These are phyloP conservation scores for Pseudofabraea citricarpa DNA, from an alignment of 2,329 filamentous ascomycete genomes.

Conservation along the genomic window DNA sequence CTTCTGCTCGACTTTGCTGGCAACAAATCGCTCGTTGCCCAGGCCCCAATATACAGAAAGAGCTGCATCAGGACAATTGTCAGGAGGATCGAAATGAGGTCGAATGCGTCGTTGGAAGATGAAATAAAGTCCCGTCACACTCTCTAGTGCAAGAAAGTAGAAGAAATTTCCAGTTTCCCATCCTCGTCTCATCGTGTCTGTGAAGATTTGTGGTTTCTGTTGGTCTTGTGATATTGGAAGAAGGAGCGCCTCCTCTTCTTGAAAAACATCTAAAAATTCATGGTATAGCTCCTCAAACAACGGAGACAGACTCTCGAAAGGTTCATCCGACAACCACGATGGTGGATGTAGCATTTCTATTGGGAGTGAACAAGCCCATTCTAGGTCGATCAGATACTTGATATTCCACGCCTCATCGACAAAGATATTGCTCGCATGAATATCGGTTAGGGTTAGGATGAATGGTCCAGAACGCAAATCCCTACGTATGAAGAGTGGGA, in stretches of 20 bases:
- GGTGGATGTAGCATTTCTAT: constrained; percentile 27
- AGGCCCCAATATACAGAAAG: too few species aligned
- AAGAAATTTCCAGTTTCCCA: constrained; percentile 21
- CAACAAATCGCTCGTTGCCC: too few species aligned
- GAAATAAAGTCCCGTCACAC: constrained; percentile 17
- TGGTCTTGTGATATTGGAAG: constrained; percentile 9
- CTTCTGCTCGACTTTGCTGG: too few species aligned
- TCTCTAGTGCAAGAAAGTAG: constrained; percentile 20
- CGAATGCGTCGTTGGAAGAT: constrained; percentile 20
- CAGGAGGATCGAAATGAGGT: constrained; percentile 13
- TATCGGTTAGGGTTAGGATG: constrained; percentile 30
- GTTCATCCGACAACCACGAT: constrained; percentile 24
- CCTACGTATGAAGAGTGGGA: constrained; percentile 17
- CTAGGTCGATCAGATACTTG: constrained; percentile 28
- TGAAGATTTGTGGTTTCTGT: too few species aligned
- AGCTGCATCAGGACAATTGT: too few species aligned
- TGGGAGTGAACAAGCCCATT: constrained; percentile 28
- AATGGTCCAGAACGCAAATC: constrained; percentile 28
- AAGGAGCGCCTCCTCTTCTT: constrained; percentile 13
- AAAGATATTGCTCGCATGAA: constrained; percentile 35
- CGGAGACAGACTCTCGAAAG: constrained; percentile 12
- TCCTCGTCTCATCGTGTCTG: constrained; percentile 14
- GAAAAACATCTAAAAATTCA: constrained; percentile 18
- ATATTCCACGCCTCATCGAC: constrained; percentile 31
- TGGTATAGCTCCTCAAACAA: constrained; percentile 9